These are phyloP conservation scores for Straminergon stramineum DNA, from an alignment of 225 moss, liverwort and hornwort species.

Conservation along the genomic window DNA sequence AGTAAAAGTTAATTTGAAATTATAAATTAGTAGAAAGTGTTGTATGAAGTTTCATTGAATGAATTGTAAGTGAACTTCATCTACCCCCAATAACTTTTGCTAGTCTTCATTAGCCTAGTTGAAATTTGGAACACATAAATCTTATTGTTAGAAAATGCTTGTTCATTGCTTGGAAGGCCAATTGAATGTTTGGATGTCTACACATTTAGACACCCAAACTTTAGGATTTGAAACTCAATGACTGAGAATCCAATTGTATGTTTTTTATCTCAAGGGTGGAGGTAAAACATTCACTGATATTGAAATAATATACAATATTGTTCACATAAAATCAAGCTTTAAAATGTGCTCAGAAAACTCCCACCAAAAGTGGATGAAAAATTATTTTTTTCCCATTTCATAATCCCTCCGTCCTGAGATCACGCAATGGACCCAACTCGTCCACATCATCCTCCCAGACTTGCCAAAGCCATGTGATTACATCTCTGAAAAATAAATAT, in stretches of 20 bases:
- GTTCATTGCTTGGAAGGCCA: neutral
- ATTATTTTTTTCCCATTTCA: neutral
- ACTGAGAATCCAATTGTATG: accelerated
- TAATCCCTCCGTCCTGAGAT: too few species aligned
- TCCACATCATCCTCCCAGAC: neutral
- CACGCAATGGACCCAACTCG: neutral
- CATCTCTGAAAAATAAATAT: neutral
- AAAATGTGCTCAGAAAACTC: accelerated
- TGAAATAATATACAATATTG: neutral
- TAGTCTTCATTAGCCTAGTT: neutral
- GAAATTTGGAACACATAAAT: neutral
- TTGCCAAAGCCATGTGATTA: neutral
- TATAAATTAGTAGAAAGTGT: neutral
- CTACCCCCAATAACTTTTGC: neutral
- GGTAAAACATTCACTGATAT: neutral
- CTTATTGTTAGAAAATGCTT: neutral
- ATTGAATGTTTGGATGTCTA: neutral
- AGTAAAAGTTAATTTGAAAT: neutral
- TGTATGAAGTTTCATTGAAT: neutral
- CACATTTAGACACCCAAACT: neutral
- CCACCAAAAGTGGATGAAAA: too few species aligned
- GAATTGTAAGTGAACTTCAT: neutral
- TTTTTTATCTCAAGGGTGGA: neutral
- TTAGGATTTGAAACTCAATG: neutral
- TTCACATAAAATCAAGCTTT: neutral